Base-by-base conservation (phyloP, 768 basidiomycete species). In the Hypsizygus marmoreus region DNA sequence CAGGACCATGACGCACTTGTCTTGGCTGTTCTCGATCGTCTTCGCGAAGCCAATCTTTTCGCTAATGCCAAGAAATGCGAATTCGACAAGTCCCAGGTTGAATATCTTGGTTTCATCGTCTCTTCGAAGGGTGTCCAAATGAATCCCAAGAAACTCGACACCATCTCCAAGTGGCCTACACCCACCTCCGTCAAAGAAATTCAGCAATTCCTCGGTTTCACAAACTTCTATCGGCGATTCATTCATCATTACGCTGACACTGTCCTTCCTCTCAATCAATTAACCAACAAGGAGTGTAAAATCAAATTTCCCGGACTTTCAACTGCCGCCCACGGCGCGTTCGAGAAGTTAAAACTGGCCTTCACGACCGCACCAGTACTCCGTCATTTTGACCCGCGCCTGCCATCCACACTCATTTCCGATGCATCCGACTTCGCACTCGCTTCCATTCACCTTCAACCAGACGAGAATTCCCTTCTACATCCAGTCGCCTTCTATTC, bases 401-500 rank as follows among this genome's bases (percentile, higher is more conserved):
- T 28, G 26, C 64, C 64, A 19, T 53, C 36, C 20, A 65, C 56
- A 11, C 39, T 69, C 11, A 45, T 45, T 12, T 61, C 62, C 8
- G 62, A 72, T 44, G 64, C 68, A 11, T 71, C 68, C 3, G 62
- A 72, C 36, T 68, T 60, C 36, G 66, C 68, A n/a, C 37, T 65
- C 13, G 57, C 64, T 10, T 59, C 59, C 6, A 45, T 71, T 11
- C 56, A 68, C 3, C 66, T 63, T 31, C 62, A 67, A 51, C 54
- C 55, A 10, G 48, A 67, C 36, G 24, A 56, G 5, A 19, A 58
- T 13, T 40, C 58, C 14, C 24, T 38, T 3, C 65, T 66, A 41
- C 69, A 68, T 16, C 75, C 77, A 0, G 61, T 78, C 5, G 68
- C 67, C 0, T 77, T 62, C 48, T 51, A 60, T 13, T 75, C 69